These are phyloP conservation scores for Myotisia sp. DNA, from an alignment of 2,329 filamentous ascomycete species.

Conservation along the genomic window DNA sequence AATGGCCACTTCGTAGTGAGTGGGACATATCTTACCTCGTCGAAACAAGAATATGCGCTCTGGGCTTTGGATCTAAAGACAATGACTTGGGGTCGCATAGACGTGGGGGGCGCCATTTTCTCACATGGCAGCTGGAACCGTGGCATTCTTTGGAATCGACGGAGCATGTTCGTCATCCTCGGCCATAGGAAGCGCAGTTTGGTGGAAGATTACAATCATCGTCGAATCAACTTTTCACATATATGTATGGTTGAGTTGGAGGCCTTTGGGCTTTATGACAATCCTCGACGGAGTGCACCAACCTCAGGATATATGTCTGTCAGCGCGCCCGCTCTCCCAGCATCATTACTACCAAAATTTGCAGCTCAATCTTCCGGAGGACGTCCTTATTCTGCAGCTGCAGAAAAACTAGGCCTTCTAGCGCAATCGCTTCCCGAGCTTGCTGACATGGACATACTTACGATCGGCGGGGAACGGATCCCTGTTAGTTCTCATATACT, in stretches of 20 bases:
- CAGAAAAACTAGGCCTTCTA: conserved; percentile 72
- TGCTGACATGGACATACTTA: conserved; percentile 91
- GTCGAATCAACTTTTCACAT: conserved; percentile 92
- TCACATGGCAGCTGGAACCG: conserved; percentile 97
- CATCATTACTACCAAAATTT: conserved; percentile 38
- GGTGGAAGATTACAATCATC: conserved; percentile 95
- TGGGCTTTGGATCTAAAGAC: conserved; percentile 87
- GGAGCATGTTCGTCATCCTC: conserved; percentile 90
- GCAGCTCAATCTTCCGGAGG: conserved; percentile 53
- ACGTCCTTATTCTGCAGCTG: conserved; percentile 58
- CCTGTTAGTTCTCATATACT: conserved; percentile 86
- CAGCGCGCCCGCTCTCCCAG: conserved; percentile 53
- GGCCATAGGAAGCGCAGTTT: conserved; percentile 86
- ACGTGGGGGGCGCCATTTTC: conserved; percentile 86
- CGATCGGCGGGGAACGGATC: conserved; percentile 78
- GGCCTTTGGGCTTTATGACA: conserved; percentile 93
- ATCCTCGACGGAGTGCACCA: conserved; percentile 64
- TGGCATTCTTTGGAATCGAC: conserved; percentile 79
- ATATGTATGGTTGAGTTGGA: conserved; percentile 95
- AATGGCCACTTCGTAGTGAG: conserved; percentile 95
- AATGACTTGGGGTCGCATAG: conserved; percentile 87
- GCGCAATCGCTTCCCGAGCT: conserved; percentile 70
- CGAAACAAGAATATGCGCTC: conserved; percentile 92
- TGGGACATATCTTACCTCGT: conserved; percentile 91
- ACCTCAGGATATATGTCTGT: conserved; percentile 74